phyloP scores from a whole-genome alignment of 306 rosid species.

The Rosa multiflora region DNA sequence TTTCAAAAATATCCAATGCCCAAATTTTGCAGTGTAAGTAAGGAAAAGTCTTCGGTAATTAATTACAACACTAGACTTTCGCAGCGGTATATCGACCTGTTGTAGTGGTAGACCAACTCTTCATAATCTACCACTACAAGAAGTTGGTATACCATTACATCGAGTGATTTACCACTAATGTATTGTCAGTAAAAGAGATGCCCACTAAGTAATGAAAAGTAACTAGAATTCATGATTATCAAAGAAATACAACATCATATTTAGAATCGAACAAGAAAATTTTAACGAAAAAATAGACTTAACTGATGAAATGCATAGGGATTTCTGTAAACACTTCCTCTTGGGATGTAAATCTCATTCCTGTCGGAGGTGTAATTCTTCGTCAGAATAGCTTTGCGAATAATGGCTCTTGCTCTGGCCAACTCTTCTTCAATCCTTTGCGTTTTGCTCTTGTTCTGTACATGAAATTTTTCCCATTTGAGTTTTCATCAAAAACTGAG shows the following conservation, averaged over 20 bases:
- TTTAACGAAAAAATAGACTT: neutral
- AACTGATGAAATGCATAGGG: constrained; percentile 31
- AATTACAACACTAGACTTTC: neutral
- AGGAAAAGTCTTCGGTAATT: neutral
- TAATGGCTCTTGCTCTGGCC: constrained; percentile 11
- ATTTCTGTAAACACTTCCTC: constrained; percentile 24
- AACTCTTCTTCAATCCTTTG: constrained; percentile 26
- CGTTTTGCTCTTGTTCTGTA: constrained; percentile 8
- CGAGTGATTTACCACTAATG: no score
- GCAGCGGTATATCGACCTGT: neutral
- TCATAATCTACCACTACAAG: neutral
- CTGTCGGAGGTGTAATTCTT: constrained; percentile 17
- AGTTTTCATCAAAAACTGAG: neutral
- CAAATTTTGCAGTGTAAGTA: neutral
- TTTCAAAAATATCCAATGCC: neutral
- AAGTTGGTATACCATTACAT: neutral
- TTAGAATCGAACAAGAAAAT: neutral
- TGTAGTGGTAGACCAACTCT: neutral
- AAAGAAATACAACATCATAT: neutral
- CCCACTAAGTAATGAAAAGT: no score
- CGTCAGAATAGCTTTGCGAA: constrained; percentile 12
- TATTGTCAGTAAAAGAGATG: neutral
- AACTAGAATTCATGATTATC: neutral
- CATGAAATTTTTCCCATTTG: neutral
- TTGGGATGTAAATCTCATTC: constrained; percentile 23